Base-by-base conservation (phyloP, 1,284 basidiomycete genomes). In the Singerocomus rubriflavus region DNA sequence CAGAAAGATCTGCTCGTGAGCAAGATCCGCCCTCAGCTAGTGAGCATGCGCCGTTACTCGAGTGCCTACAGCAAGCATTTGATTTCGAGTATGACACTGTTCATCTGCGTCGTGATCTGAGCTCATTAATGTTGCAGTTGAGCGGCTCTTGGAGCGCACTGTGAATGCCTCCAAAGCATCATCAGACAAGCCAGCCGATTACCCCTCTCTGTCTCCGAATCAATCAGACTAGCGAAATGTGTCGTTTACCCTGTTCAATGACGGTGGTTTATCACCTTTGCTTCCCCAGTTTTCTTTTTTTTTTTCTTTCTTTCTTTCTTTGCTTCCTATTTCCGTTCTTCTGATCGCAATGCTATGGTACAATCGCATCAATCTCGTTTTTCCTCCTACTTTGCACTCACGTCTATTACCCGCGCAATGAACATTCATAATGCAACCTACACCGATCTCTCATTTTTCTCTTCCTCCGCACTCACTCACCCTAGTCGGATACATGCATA, bases 31-130 rank as follows among this genome's bases (percentile, higher is more conserved):
- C 80, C 84, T 29, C 82, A 91, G 56, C 73, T 93, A 16, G 72
- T 74, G 37, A 81, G 72, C 62, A 86, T 93, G 78, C 81, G 86
- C 49, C 77, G 80, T 58, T 84, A 82, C 58, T 82, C 84, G 25
- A 82, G 79, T 61, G 78, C 81, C 26, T 86, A 89, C 65, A 86
- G 79, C 70, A 89, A 91, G 69, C 88, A 92, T 63, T 78, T 93
- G 47, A 76, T 79, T 42, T 82, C 91, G 36, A 90, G 89, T 91
- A 65, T 57, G 88, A 73, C 16, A 44, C 35, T 37, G 46, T 17
- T 33, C 16, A n/a, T 52, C 7, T 6, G 26, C 5, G 10, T 16
- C 2, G 9, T 39, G 21, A 45, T 36, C 48, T 32, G 29, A 45
- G 29, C 58, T 58, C 17, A 55, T 50, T 36, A 0, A 36, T 46